A percentile compares a stretch with the other conserved stretches of the same genome.
phyloP scores from a whole-genome alignment of 2,329 filamentous ascomycete genomes.

The Diplodia intermedia region DNA sequence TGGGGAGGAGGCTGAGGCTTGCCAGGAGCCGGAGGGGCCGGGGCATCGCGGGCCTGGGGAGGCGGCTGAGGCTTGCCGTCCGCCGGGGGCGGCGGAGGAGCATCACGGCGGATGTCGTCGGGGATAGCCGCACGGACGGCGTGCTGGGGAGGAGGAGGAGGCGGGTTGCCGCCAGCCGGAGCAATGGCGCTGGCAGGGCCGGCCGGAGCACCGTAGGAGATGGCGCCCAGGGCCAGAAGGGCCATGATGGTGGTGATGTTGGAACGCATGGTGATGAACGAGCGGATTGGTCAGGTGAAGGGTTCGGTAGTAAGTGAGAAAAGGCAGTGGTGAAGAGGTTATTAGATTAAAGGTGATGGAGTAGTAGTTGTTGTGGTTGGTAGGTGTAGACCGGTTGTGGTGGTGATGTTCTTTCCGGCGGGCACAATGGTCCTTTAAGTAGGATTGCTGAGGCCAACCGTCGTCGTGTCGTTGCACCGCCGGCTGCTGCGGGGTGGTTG shows the following conservation, averaged over 20 bases:
- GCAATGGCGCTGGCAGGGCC: slow-evolving; percentile 11
- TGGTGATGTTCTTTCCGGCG: slow-evolving; percentile 3
- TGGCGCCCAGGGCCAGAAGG: slow-evolving; percentile 30
- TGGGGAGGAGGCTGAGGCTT: neutral
- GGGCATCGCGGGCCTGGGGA: slow-evolving; percentile 1
- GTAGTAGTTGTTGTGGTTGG: slow-evolving; percentile 10
- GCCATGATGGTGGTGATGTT: slow-evolving; percentile 30
- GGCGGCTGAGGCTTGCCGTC: slow-evolving; percentile 12
- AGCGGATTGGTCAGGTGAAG: slow-evolving; percentile 13
- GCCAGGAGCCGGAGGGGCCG: neutral
- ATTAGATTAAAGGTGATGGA: slow-evolving; percentile 21
- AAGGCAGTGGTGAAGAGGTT: neutral
- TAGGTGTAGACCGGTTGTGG: slow-evolving; percentile 6
- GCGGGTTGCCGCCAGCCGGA: neutral
- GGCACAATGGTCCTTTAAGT: slow-evolving; percentile 5
- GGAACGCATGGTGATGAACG: slow-evolving; percentile 31
- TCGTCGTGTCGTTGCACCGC: slow-evolving; percentile 9
- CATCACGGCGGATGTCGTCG: slow-evolving; percentile 13
- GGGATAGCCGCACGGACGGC: slow-evolving; percentile 6
- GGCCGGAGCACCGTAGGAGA: slow-evolving; percentile 23
- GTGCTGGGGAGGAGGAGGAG: neutral
- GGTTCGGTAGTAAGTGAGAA: neutral
- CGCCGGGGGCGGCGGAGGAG: too few relatives aligned
- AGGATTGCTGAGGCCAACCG: neutral
- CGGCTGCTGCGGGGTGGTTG: neutral